Conservation (phyloP, 2,329 filamentous ascomycete species). For the Talaromyces marneffei region DNA sequence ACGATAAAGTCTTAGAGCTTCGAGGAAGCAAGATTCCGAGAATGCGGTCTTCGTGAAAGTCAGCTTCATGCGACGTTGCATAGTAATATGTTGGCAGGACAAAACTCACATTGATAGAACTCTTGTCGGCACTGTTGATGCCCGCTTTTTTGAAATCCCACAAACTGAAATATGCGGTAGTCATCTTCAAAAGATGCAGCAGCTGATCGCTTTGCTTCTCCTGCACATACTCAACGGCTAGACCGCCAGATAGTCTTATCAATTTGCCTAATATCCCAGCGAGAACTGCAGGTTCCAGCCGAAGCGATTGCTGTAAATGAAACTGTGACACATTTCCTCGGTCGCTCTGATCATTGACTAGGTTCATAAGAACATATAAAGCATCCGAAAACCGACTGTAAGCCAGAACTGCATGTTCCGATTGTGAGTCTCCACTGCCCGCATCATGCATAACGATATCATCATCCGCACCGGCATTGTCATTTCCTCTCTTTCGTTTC, state of each 20-base stretch:
- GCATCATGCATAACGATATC: slow-evolving; percentile 6
- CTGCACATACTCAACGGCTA: slow-evolving; percentile 26
- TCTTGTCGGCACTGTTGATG: slow-evolving; percentile 28
- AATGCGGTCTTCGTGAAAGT: slow-evolving; percentile 19
- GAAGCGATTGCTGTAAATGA: slow-evolving; percentile 37
- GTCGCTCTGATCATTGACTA: slow-evolving; percentile 23
- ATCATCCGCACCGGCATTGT: slow-evolving; percentile 21
- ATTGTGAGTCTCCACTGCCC: background rate
- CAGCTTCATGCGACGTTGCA: slow-evolving; percentile 7
- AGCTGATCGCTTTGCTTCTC: slow-evolving; percentile 28
- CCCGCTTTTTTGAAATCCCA: slow-evolving; percentile 35
- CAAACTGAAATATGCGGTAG: slow-evolving; percentile 30
- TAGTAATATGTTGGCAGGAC: background rate
- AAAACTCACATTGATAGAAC: slow-evolving; percentile 29
- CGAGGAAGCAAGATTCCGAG: slow-evolving; percentile 29
- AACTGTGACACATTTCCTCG: slow-evolving; percentile 29
- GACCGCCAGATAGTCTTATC: slow-evolving; percentile 29
- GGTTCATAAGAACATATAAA: slow-evolving; percentile 28
- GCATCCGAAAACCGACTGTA: slow-evolving; percentile 32
- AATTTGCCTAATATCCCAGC: slow-evolving; percentile 33
- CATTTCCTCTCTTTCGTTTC: slow-evolving; percentile 36
- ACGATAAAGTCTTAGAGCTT: slow-evolving; percentile 30
- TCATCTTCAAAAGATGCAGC: slow-evolving; percentile 30
- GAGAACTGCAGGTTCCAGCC: slow-evolving; percentile 30
- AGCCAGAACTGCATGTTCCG: slow-evolving; percentile 22